Base-by-base conservation (phyloP, 2,329 filamentous ascomycete species). In the Pseudopithomyces maydicus region DNA sequence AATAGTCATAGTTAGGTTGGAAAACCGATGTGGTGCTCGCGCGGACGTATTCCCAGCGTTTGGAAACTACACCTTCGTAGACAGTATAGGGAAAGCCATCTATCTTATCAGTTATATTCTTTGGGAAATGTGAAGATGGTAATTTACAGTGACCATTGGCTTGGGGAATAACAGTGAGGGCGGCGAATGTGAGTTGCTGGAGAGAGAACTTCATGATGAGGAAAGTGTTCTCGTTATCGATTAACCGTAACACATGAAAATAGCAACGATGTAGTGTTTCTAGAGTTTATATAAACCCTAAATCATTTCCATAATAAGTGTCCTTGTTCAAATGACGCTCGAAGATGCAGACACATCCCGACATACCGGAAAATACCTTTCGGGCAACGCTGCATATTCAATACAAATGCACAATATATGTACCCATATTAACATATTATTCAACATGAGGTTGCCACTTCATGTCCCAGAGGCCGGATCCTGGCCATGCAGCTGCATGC, bases 1-100 rank as follows among this genome's bases (percentile, higher is more conserved):
- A 39, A 39, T 59, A 59, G 53, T 59, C 56, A 2, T 5, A 59
- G 33, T 59, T 54, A 2, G 56, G 56, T 11, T 12, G 43, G 46
- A 59, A 59, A 1, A 17, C 6, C 6, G 26, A 23, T 8, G 43
- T 49, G 15, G 56, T 49, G 5, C 56, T 59, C 2, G 46, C 20
- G 6, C 56, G 52, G 29, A 46, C 36, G 53, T 59, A 59, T 26
- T 59, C 53, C 56, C 56, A 59, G 29, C 56, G 47, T 12, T 46
- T 43, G n/a, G 56, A 59, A n/a, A 56, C 35, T 3, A 59, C 49
- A 39, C 56, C 56, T 15, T 56, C 35, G 22, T 56, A 43, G 11
- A 49, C 49, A 36, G 46, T 51, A 36, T 36, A 56, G 14, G 56
- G 56, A 33, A 54, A 59, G 20, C 56, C 56, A 47, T 59, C 56